Base-by-base conservation (phyloP, 805 yeast genomes). In the Candida khao-thaluensis region DNA sequence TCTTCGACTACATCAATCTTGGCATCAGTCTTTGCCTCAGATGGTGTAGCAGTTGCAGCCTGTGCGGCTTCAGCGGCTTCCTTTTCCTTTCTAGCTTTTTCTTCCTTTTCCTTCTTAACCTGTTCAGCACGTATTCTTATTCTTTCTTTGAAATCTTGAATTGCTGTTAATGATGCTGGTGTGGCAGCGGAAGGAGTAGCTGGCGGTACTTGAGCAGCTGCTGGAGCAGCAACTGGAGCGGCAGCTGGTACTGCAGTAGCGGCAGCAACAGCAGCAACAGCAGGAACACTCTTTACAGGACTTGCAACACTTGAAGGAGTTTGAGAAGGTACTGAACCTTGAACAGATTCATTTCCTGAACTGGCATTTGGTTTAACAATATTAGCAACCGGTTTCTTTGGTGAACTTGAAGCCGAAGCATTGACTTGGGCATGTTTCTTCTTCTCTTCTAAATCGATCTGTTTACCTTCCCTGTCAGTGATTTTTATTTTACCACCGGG, bases 401-500 rank as follows among this genome's bases (percentile, higher is more conserved):
- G 65, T 12, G 68, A 62, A 5, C 62, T 48, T 11, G 51, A 46
- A 4, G 71, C 69, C 6, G 69, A 57, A 16, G 55, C 47, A 8
- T 52, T 40, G 8, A 62, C 47, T 21, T 49, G 43, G 8, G 53
- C 50, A 20, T 52, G 49, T 52, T 58, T 65, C 48, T 59, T 63
- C 54, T 66, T 65, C 31, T 64, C 72, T 37, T 69, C 72, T 44
- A 65, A 64, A 44, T 67, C 71, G 27, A 67, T 59, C 31, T 57
- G 64, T 40, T 61, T 65, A 5, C 73, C 74, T 30, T 66, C 71
- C 50, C 62, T 66, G 38, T 66, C 69, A 25, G 72, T 67, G 40
- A 69, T 56, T 44, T 60, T 66, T 21, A 68, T 58, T 48, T 59
- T 66, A 33, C 49, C 32, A 29, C 31, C 38, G 5, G 35, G 20